Evolutionary conservation across 2,329 filamentous ascomycete genomes (phyloP), one percentile per base, ranked within the genome.

Genomic region (Sporothrix pallida): DNA sequence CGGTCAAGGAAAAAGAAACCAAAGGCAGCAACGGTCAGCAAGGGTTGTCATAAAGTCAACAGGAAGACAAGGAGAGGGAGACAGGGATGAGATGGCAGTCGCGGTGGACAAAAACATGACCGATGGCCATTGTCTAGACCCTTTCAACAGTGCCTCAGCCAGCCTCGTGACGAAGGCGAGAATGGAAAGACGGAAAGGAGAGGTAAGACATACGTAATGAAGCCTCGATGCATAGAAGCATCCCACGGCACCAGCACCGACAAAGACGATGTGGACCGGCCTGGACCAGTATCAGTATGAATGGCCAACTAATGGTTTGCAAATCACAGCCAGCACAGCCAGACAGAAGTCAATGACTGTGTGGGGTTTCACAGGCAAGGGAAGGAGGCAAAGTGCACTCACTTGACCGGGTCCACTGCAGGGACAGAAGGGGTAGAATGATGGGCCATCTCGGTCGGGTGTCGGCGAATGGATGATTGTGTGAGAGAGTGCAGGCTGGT

Each of bases 151-250:
- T 1, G 20, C 62, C 62, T 46, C 20, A 26, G n/a, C 42, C 42
- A 48, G 62, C 42, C 62, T 67, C 42, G 62, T 67, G 62, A 48
- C 13, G n/a, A 23, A 23, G 37, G n/a, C 12, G 10, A 46, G 12
- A 12, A 26, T 17, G 20, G 20, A 23, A 44, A 2, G 13, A 23
- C 6, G 31, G 2, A 3, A 44, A 42, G 17, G 8, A 46, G 15
- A 67, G 8, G 46, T 44, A 10, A 54, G 20, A 77, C 80, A 78
- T 82, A 88, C 87, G 77, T 88, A 84, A 77, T 92, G 89, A 17
- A 93, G 85, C 26, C 91, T 85, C 7, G 90, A 92, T 65, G 89
- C 91, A 78, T 92, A 93, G 83, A 93, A 93, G 72, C 90, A 91
- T 72, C 91, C 91, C 58, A 93, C 90, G 75, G 91, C 91, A 76